Base-by-base conservation (phyloP, 2,329 filamentous ascomycete genomes). In the Xylariaceae sp. region DNA sequence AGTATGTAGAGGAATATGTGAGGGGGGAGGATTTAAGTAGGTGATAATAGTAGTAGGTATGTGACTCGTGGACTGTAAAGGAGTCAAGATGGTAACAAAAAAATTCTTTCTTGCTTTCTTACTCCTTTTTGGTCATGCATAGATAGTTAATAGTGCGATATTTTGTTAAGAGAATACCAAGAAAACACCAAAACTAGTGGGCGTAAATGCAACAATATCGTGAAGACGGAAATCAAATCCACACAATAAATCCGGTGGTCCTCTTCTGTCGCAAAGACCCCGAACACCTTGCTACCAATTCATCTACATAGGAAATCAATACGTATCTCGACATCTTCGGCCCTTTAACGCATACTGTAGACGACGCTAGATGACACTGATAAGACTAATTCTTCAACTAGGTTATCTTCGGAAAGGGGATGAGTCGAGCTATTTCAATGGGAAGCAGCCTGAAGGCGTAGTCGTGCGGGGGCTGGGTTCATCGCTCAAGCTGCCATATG, bases 401-500 rank as follows among this genome's bases (percentile, higher is more conserved):
- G 48, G 10, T 17, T 30, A 30, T 30, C 23, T 30, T 53, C 47
- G 1, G 10, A 42, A 10, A 44, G 6, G 34, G 15, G 7, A 37
- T n/a, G 13, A n/a, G n/a, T 39, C 15, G 11, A 13, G 23, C 39
- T 58, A 56, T 45, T 49, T 39, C 6, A 23, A 50, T 9, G 39
- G 47, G 9, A 62, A 18, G 49, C 37, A 59, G 30, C 54, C 63
- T 10, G 63, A 64, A 54, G 57, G 37, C 52, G 65, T 70, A 11
- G 60, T 47, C 13, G 75, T 71, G 34, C 74, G 72, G 52, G 78
- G 77, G 2, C 77, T 80, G 10, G 74, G 71, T 57, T 79, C 74
- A 34, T 78, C 73, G 10, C 71, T 69, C 50, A 57, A 44, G n/a
- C 63, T 65, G 5, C 64, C 61, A 42, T 65, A 58, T 50, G 63